Conservation (phyloP, 441 rosid genomes). For the Pelargonium myrrhifolium region DNA sequence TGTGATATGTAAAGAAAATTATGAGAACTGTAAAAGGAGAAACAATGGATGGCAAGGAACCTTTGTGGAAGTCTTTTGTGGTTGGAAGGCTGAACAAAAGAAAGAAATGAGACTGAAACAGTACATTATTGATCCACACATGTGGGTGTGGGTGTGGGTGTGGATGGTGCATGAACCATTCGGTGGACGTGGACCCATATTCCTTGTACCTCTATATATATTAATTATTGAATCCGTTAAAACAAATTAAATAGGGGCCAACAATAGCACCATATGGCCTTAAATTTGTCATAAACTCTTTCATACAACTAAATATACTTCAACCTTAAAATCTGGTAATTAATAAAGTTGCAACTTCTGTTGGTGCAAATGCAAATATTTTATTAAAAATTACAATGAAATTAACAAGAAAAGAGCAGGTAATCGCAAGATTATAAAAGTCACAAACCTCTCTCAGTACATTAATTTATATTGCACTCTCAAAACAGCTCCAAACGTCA, state of each 20-base stretch:
- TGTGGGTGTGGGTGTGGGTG: neutral
- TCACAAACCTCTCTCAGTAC: too few species aligned
- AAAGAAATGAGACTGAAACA: neutral
- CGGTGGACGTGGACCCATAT: neutral
- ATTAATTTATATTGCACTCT: neutral
- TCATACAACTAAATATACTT: too few species aligned
- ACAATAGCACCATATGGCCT: neutral
- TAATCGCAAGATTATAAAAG: too few species aligned
- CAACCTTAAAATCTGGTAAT: too few species aligned
- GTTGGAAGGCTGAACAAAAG: neutral
- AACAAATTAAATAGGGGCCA: neutral
- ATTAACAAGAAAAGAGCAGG: too few species aligned
- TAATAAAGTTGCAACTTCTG: too few species aligned
- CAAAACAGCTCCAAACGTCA: constrained; percentile 1
- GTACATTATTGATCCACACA: neutral
- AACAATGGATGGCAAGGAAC: neutral
- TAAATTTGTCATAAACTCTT: too few species aligned
- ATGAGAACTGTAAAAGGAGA: neutral
- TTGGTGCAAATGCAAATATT: too few species aligned
- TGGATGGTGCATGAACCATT: neutral
- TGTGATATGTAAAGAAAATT: neutral
- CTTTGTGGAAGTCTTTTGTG: neutral
- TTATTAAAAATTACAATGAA: too few species aligned
- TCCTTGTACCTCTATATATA: neutral
- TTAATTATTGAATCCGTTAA: constrained; percentile 1